Evolutionary conservation across 768 basidiomycete genomes (phyloP).

Genomic region (Mycena leptocephala): DNA sequence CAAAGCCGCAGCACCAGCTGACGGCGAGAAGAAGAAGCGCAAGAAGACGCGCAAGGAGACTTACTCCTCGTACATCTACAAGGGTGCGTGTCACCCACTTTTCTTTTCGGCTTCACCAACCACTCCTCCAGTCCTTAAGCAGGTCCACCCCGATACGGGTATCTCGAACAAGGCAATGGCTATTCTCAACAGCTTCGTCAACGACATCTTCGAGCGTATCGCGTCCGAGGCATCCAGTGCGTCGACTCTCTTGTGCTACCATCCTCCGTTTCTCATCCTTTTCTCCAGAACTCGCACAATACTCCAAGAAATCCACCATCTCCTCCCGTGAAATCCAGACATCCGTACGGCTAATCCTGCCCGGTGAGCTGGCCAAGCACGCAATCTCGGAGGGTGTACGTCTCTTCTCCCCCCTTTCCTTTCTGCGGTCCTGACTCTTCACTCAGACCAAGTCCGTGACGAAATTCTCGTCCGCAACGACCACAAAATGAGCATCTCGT

Average conservation of each 20-base stretch:
- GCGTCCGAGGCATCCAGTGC: constrained; percentile 91
- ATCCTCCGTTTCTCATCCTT: not conserved
- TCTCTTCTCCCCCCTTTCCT: constrained; percentile 51
- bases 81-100: constrained; percentile 67
- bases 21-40: constrained; percentile 90
- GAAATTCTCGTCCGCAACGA: constrained; percentile 62
- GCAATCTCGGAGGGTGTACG: constrained; percentile 92
- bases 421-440: not conserved
- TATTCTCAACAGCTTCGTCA: constrained; percentile 93
- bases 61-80: constrained; percentile 96
- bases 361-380: constrained; percentile 98
- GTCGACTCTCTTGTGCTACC: constrained; percentile 42
- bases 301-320: constrained; percentile 99
- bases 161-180: constrained; percentile 98
- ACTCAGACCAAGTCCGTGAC: constrained; percentile 31
- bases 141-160: constrained; percentile 98
- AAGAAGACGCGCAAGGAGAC: constrained; percentile 94
- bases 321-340: constrained; percentile 99
- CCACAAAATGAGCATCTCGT: constrained; percentile 51
- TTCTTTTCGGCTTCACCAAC: not conserved
- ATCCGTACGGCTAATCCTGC: constrained; percentile 93
- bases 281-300: constrained; percentile 89
- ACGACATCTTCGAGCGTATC: constrained; percentile 95
- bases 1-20: constrained; percentile 67
- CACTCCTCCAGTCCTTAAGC: constrained; percentile 82